phyloP scores from a whole-genome alignment of 345 rosid species.

The Aquilaria malaccensis region DNA sequence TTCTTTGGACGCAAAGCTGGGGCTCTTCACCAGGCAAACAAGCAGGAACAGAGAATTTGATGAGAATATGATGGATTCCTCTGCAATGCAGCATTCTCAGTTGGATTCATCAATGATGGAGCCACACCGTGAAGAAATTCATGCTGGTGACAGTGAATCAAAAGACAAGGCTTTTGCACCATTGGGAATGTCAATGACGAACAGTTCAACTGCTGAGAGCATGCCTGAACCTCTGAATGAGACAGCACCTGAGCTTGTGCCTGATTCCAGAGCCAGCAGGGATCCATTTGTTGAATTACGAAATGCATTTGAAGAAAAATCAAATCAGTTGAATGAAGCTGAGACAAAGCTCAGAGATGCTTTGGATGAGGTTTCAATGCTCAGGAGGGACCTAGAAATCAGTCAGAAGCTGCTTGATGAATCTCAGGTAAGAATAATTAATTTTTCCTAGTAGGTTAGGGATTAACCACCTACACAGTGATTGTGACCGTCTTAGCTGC shows the following conservation, averaged over 20 bases:
- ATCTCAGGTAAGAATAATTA: slow-evolving; percentile 60
- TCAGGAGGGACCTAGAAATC: slow-evolving; percentile 64
- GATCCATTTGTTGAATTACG: slow-evolving; percentile 48
- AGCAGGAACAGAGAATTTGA: slow-evolving; percentile 82
- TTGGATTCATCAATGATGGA: slow-evolving; percentile 89
- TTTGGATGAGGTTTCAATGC: slow-evolving; percentile 58
- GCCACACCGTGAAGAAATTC: slow-evolving; percentile 55
- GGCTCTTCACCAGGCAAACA: slow-evolving; percentile 48
- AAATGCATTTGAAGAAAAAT: slow-evolving; percentile 52
- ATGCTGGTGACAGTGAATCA: slow-evolving; percentile 41
- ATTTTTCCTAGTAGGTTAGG: too few relatives aligned
- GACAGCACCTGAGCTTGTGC: slow-evolving; percentile 33
- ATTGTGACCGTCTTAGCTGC: too few relatives aligned
- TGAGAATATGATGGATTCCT: slow-evolving; percentile 95
- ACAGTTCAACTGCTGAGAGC: slow-evolving; percentile 91
- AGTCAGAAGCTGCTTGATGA: slow-evolving; percentile 84
- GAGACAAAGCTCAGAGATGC: slow-evolving; percentile 66
- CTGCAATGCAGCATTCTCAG: slow-evolving; percentile 53
- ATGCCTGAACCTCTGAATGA: slow-evolving; percentile 45
- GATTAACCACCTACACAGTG: too few relatives aligned
- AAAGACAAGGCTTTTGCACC: slow-evolving; percentile 55
- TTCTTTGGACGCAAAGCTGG: slow-evolving; percentile 43
- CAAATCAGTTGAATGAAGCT: slow-evolving; percentile 49
- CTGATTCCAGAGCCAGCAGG: slow-evolving; percentile 27
- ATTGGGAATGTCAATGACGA: slow-evolving; percentile 59